phyloP scores from a whole-genome alignment of 2,329 filamentous ascomycete species.

The Diaporthe nobilis region DNA sequence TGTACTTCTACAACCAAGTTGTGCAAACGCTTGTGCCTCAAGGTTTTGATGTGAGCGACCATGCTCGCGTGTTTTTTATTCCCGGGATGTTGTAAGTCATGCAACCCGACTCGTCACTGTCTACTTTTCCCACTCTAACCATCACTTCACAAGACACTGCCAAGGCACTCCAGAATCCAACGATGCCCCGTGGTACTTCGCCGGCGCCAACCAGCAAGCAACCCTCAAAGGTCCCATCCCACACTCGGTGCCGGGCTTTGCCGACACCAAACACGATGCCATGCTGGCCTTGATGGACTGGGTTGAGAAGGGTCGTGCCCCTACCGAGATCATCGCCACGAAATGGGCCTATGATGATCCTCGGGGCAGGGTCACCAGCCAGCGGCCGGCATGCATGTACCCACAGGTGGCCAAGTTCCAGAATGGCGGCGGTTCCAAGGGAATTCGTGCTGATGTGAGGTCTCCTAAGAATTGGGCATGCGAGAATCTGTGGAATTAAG shows the following conservation, averaged over 20 bases:
- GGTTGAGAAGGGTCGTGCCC: conserved; percentile 59
- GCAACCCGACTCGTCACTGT: not conserved
- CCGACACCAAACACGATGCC: conserved; percentile 54
- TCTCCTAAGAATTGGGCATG: not conserved
- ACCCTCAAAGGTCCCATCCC: not conserved
- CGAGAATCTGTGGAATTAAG: not conserved
- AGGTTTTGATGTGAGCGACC: conserved; percentile 38
- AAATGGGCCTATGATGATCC: not conserved
- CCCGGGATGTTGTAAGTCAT: conserved; percentile 56
- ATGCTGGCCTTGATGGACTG: conserved; percentile 61
- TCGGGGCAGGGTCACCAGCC: not conserved
- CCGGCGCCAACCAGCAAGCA: conserved; percentile 25
- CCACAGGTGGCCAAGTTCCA: not conserved
- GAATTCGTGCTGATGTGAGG: not conserved
- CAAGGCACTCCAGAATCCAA: not conserved
- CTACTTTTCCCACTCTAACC: not conserved
- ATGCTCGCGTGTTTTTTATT: conserved; percentile 58
- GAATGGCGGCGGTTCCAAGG: too few species aligned
- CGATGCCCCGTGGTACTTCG: conserved; percentile 33
- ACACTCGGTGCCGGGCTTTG: not conserved
- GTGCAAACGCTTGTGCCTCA: not conserved
- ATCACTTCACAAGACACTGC: not conserved
- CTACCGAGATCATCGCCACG: conserved; percentile 49
- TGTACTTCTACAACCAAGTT: conserved; percentile 10
- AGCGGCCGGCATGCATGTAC: not conserved